Base-by-base conservation (phyloP, 1,284 basidiomycete species). In the Omphalotus olearius region DNA sequence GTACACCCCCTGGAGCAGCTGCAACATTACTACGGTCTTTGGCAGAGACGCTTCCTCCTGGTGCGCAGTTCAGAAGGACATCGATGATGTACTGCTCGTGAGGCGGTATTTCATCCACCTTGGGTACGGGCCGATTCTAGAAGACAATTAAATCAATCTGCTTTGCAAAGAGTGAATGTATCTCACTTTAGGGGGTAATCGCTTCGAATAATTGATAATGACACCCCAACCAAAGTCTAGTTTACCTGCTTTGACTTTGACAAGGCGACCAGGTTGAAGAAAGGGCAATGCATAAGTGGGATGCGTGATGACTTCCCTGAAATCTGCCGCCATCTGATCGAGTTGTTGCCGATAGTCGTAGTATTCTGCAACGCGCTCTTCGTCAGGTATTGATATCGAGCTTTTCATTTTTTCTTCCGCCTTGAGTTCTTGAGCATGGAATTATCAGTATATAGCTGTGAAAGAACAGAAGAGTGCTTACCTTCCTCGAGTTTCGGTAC, bases 211-310 rank as follows among this genome's bases (percentile, higher is more conserved):
- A 62, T 92, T 94, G 60, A 98, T 82, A 39, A 98, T 83, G 30
- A 91, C 82, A 45, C 94, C 94, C 97, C 97, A 99, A 5, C 95
- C 96, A 69, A 97, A 99, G 69, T 99, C 91, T 23, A 88, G 73
- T 49, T 89, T 86, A 52, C 88, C 83, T 64, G 97, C 81, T 62
- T 89, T 88, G 60, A 99, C 80, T 62, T 89, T 89, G 42, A 98
- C 89, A 17, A 99, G 75, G 6, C 97, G 85, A 38, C 97, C 97
- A 23, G 89, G 78, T 66, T 98, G 91, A 13, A 99, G 75, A 78
- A 98, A 99, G 0, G 96, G 94, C 20, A 99, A 70, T 20, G 88
- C 82, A 69, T 98, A 99, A 6, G 84, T 88, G 0, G 97, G 97
- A 66, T 99, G 96, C 0, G 93, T 95, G 63, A 98, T 83, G 55